Evolutionary conservation across 2,329 filamentous ascomycete species (phyloP).

Genomic region (Fusarium dimerum): DNA sequence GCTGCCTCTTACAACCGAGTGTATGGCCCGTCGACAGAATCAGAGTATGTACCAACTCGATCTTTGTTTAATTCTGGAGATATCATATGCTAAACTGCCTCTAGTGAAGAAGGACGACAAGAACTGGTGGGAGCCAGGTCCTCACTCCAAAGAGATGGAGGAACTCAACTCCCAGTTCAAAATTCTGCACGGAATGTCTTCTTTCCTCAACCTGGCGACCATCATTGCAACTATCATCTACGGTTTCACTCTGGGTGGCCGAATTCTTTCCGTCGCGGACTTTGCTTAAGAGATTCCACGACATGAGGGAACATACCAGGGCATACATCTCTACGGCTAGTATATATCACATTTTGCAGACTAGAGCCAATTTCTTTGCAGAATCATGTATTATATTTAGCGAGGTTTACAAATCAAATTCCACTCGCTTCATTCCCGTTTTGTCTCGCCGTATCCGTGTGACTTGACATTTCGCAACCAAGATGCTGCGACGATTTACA

Average conservation of each 20-base stretch:
- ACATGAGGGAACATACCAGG: neutral
- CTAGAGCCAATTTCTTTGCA: neutral
- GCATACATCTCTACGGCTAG: neutral
- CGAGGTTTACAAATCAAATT: neutral
- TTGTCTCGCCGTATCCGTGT: neutral
- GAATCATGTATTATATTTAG: neutral
- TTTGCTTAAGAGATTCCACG: conserved; percentile 19
- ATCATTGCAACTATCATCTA: conserved; percentile 74
- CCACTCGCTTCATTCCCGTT: neutral
- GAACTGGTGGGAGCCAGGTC: conserved; percentile 75
- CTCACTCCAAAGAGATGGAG: conserved; percentile 84
- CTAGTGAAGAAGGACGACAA: conserved; percentile 85
- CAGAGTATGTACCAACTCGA: conserved; percentile 61
- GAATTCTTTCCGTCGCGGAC: conserved; percentile 48
- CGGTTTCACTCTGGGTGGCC: conserved; percentile 70
- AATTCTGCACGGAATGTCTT: conserved; percentile 78
- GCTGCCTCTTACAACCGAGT: conserved; percentile 72
- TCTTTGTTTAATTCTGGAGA: too few relatives aligned
- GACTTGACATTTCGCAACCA: neutral
- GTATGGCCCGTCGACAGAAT: conserved; percentile 74
- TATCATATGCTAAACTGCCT: conserved; percentile 14
- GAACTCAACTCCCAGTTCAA: conserved; percentile 77
- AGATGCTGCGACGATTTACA: conserved; percentile 3
- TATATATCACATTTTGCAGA: neutral
- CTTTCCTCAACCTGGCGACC: conserved; percentile 73